Base-by-base conservation (phyloP, 176 grass and related monocot genomes). In the Musa schizocarpa region DNA sequence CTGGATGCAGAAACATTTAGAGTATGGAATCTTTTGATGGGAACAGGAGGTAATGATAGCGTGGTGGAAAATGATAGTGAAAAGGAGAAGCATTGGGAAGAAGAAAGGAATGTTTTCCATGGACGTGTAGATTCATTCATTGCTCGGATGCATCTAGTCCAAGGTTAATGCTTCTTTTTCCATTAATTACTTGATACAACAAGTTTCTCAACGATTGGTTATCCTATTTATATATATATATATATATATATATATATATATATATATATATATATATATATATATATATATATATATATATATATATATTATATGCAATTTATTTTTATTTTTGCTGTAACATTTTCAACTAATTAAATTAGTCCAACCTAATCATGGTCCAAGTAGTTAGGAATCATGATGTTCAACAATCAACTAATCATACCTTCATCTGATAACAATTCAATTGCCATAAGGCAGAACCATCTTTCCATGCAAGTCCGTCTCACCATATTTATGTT, bases 131-230 rank as follows among this genome's bases (percentile, higher is more conserved):
- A 92, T 78, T 92, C 92, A 72, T 96, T 96, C 78, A 92, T 96
- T 87, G 88, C 92, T 78, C 71, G 87, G 52, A 96, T 96, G 92
- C 92, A 92, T 85, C 85, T 96, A 52, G 89, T 96, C 83, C 92
- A 96, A 79, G 92, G 92, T 96, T 70, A 70, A 19, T 70, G 14
- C 13, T 50, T 50, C 13, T 43, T 70, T 70, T 34, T 70, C 48
- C 11, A 14, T 70, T 7, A 61, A 61, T 22, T 71, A 12, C n/a
- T 21, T 52, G 34, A 50, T 23, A n/a, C 9, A 71, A 16, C 19
- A 71, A 50, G 68, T 52, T 49, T 52, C 16, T 57, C 16, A 11
- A 57, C 16, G 16, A 17, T 13, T 57, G 54, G 0, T 17, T 27
- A 27, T 27, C 26, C 26, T 27, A 16, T 57, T 0, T 57, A 16